A percentile compares a stretch with the other conserved stretches of the same genome.
phyloP scores from a whole-genome alignment of 176 grass and related monocot species.

The Urochloa ruziziensis region DNA sequence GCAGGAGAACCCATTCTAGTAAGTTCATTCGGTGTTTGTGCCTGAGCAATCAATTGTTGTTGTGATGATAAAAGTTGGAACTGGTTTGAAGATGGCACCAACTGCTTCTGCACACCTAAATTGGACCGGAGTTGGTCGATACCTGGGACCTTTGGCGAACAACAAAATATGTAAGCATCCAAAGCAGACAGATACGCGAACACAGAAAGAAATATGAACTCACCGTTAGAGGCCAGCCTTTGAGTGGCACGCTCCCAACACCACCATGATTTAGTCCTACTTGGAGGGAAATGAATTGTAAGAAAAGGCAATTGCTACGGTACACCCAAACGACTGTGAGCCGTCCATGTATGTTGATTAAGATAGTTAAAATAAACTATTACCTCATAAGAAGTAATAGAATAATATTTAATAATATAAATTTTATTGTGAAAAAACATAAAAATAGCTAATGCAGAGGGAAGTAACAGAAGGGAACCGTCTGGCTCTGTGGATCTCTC shows the following conservation, averaged over 20 bases:
- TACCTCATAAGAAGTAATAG: too few relatives aligned
- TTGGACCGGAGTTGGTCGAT: conserved; percentile 86
- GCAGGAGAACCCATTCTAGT: conserved; percentile 79
- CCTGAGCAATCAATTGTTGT: conserved; percentile 76
- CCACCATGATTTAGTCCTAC: conserved; percentile 88
- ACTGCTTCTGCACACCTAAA: conserved; percentile 79
- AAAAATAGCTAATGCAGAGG: too few relatives aligned
- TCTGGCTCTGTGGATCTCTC: too few relatives aligned
- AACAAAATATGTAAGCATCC: conserved; percentile 33
- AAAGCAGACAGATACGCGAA: not conserved
- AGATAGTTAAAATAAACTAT: too few relatives aligned
- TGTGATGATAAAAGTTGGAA: conserved; percentile 84
- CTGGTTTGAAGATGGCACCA: conserved; percentile 76
- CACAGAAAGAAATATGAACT: conserved; percentile 29
- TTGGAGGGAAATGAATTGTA: conserved; percentile 36
- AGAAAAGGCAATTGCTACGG: too few relatives aligned
- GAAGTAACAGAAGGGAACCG: too few relatives aligned
- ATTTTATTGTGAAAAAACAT: too few relatives aligned
- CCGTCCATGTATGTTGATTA: too few relatives aligned
- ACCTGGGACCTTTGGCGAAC: conserved; percentile 63
- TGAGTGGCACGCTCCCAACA: conserved; percentile 78
- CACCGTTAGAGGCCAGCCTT: conserved; percentile 97
- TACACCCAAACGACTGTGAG: too few relatives aligned
- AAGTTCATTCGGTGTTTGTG: conserved; percentile 74
- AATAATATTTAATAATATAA: too few relatives aligned